Evolutionary conservation across 495 filamentous ascomycete genomes (phyloP).

Genomic region (Coniosporium apollinis): DNA sequence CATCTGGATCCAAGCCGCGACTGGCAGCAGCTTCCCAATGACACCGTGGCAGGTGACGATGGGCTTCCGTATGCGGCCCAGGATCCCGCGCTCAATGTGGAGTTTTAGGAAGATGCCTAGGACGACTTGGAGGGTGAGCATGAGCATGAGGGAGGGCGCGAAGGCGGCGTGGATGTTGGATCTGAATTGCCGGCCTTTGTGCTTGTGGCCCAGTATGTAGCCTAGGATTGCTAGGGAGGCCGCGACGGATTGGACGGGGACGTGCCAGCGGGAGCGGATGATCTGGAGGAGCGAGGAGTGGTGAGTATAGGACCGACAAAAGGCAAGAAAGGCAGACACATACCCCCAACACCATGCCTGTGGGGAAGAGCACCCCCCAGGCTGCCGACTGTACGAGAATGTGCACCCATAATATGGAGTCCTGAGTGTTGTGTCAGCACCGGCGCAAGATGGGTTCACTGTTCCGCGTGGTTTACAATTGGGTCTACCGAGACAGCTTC

Average conservation of each 20-base stretch:
- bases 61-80: slow-evolving; percentile 57
- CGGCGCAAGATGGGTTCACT: not conserved
- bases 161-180: slow-evolving; percentile 73
- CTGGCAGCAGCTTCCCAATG: slow-evolving; percentile 70
- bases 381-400: slow-evolving; percentile 75
- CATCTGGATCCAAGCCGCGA: slow-evolving; percentile 89
- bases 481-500: slow-evolving; percentile 62
- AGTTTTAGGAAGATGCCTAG: slow-evolving; percentile 79
- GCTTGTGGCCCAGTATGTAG: slow-evolving; percentile 80
- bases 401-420: slow-evolving; percentile 80
- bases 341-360: slow-evolving; percentile 92
- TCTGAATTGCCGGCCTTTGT: slow-evolving; percentile 76
- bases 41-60: slow-evolving; percentile 62
- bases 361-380: slow-evolving; percentile 82
- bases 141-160: slow-evolving; percentile 59
- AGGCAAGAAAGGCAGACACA: slow-evolving; percentile 21
- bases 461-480: slow-evolving; percentile 41
- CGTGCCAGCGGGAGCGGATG: slow-evolving; percentile 80
- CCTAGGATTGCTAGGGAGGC: slow-evolving; percentile 61
- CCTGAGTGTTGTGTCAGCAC: slow-evolving; percentile 29
- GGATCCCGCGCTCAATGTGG: slow-evolving; percentile 68
- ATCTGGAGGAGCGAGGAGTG: slow-evolving; percentile 59
- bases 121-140: slow-evolving; percentile 58
- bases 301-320: not conserved
- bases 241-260: slow-evolving; percentile 66